These are phyloP conservation scores for Acer campestre DNA, from an alignment of 345 rosid species.

Conservation along the genomic window DNA sequence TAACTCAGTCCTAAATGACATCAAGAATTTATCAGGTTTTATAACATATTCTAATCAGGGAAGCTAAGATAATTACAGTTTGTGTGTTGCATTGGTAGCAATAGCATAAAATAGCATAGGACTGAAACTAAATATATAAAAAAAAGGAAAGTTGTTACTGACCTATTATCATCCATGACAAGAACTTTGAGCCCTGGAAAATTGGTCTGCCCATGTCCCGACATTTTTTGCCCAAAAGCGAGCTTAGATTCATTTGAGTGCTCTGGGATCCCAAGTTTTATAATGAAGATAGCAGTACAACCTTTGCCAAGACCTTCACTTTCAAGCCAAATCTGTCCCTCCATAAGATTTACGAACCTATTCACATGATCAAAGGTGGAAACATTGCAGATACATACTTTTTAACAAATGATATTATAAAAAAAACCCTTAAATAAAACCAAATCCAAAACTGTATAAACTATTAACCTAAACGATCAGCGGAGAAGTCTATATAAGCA, in stretches of 20 bases:
- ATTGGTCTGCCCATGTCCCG: constrained; percentile 50
- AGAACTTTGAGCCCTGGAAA: constrained; percentile 93
- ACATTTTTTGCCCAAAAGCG: constrained; percentile 36
- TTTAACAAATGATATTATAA: neutral
- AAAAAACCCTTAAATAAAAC: neutral
- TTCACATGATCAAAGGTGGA: constrained; percentile 23
- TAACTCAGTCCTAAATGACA: neutral
- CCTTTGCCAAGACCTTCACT: constrained; percentile 97
- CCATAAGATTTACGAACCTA: constrained; percentile 98
- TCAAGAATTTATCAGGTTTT: neutral
- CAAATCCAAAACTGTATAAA: neutral
- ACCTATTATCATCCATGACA: constrained; percentile 93
- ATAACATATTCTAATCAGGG: neutral
- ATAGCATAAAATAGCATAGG: neutral
- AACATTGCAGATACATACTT: neutral
- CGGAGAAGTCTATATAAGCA: neutral
- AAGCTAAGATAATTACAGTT: neutral
- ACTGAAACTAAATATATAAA: neutral
- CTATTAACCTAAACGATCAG: neutral
- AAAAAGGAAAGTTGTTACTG: constrained; percentile 34
- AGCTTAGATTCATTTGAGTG: constrained; percentile 55
- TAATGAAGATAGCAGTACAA: constrained; percentile 77
- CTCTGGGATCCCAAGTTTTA: constrained; percentile 71
- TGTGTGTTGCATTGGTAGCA: neutral
- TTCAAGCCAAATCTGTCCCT: constrained; percentile 94